These are phyloP conservation scores for Taxillus chinensis DNA, from an alignment of 164 flowering plant genomes.

Conservation along the genomic window DNA sequence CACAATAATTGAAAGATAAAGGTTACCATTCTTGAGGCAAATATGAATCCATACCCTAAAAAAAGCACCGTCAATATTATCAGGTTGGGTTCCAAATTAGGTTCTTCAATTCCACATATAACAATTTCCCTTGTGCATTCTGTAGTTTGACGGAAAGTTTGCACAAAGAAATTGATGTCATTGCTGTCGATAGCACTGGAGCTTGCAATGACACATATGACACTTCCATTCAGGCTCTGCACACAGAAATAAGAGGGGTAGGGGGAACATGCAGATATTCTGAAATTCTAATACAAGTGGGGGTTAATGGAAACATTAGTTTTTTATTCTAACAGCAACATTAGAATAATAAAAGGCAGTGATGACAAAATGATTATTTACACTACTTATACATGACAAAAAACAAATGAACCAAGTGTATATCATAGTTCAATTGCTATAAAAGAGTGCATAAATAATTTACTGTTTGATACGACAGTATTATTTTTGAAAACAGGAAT, in stretches of 20 bases:
- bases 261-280: neutral
- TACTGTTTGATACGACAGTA: no score
- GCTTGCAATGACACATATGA: constrained; percentile 56
- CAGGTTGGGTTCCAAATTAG: constrained; percentile 51
- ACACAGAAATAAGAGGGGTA: neutral
- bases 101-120: constrained; percentile 46
- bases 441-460: neutral
- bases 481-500: no score
- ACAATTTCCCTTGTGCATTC: constrained; percentile 41
- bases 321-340: neutral
- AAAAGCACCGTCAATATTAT: constrained; percentile 55
- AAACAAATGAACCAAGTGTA: no score
- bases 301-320: neutral
- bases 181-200: constrained; percentile 23
- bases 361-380: no score
- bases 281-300: neutral
- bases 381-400: no score
- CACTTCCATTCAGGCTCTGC: constrained; percentile 51
- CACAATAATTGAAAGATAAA: neutral
- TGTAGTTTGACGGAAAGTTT: constrained; percentile 45
- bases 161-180: constrained; percentile 35
- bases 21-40: neutral
- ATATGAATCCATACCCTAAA: constrained; percentile 41
- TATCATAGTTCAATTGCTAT: neutral
- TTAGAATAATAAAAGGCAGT: neutral